phyloP scores from a whole-genome alignment of 345 rosid genomes.

The Populus euphratica region DNA sequence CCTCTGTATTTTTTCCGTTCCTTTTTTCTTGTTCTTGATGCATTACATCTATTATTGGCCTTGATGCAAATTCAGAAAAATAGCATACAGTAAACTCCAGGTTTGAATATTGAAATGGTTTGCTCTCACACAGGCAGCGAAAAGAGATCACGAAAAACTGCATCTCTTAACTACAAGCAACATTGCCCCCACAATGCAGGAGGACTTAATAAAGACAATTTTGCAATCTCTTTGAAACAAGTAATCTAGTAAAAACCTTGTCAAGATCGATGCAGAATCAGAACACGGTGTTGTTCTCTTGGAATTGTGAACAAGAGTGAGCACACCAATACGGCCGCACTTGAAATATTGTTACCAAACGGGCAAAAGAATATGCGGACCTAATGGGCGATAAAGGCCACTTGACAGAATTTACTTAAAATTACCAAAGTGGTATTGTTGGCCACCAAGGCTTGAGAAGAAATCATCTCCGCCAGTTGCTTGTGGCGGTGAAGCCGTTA shows the following conservation, averaged over 20 bases:
- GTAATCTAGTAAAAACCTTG: neutral
- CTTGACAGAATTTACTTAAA: slow-evolving; percentile 39
- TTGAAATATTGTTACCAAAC: neutral
- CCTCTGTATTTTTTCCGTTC: neutral
- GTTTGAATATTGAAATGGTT: neutral
- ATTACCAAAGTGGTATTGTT: slow-evolving; percentile 58
- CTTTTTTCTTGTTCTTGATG: neutral
- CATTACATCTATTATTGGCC: neutral
- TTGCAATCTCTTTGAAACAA: neutral
- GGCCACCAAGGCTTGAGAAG: slow-evolving; percentile 63
- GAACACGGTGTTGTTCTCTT: neutral
- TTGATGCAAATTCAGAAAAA: too few relatives aligned
- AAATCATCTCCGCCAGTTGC: slow-evolving; percentile 47
- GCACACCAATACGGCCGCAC: slow-evolving; percentile 2
- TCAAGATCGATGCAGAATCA: slow-evolving; percentile 1
- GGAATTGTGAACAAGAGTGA: neutral
- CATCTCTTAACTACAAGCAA: neutral
- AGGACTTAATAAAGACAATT: neutral
- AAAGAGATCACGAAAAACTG: neutral
- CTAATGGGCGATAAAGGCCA: neutral
- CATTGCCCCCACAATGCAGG: neutral
- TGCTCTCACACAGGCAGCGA: neutral
- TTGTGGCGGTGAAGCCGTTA: slow-evolving; percentile 35
- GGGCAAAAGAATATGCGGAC: slow-evolving; percentile 4
- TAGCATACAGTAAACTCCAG: too few relatives aligned